Percentiles rank a stretch among this genome's conserved stretches.
Evolutionary conservation across 108 stramenopile genomes (phyloP).

Genomic region (Nitzschia palea): DNA sequence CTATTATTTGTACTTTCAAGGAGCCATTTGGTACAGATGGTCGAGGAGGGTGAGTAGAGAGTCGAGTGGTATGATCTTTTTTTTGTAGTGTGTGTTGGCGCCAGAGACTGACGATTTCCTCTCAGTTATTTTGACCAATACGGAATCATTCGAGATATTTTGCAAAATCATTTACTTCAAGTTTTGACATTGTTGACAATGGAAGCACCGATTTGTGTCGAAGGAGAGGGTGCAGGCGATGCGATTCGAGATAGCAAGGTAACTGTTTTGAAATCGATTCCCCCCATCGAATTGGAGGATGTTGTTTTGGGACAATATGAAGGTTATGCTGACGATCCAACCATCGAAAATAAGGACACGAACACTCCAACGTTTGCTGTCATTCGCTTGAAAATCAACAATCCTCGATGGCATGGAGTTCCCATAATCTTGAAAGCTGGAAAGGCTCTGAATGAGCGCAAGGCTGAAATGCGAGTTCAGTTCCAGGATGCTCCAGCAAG

Average conservation of each 20-base stretch:
- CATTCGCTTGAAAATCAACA: constrained; percentile 85
- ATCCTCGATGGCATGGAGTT: constrained; percentile 95
- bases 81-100: not conserved
- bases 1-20: constrained; percentile 83
- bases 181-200: constrained; percentile 81
- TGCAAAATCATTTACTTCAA: constrained; percentile 95
- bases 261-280: constrained; percentile 81
- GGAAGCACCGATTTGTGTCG: constrained; percentile 77
- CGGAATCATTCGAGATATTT: constrained; percentile 89
- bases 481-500: constrained; percentile 88
- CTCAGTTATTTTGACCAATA: constrained; percentile 47
- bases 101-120: not conserved
- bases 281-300: constrained; percentile 77
- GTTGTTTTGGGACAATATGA: constrained; percentile 95
- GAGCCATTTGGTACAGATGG: constrained; percentile 90
- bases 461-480: constrained; percentile 95
- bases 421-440: constrained; percentile 98
- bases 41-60: constrained; percentile 79
- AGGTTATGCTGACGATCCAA: constrained; percentile 86
- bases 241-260: constrained; percentile 96
- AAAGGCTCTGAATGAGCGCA: constrained; percentile 93
- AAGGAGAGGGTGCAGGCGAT: constrained; percentile 73
- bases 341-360: constrained; percentile 86
- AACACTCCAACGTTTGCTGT: constrained; percentile 93
- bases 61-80: constrained; percentile 78